A percentile compares a stretch with the other conserved stretches of the same genome.
phyloP scores from a whole-genome alignment of 225 moss, liverwort and hornwort species.

The Asterella californica region DNA sequence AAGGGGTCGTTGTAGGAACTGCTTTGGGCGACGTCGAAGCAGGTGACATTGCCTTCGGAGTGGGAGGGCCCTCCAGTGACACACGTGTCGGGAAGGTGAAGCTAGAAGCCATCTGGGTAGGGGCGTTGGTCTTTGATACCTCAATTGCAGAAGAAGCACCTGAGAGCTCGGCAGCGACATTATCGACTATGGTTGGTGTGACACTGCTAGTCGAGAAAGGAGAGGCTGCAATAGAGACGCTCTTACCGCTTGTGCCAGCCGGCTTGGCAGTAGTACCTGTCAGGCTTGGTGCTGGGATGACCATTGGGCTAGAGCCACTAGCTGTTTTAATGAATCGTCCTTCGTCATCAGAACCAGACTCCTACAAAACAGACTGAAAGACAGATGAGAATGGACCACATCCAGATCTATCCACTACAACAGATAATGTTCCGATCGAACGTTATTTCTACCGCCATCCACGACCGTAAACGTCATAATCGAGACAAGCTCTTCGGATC shows the following conservation, averaged over 20 bases:
- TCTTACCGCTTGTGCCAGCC: slow-evolving; percentile 33
- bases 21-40: slow-evolving; percentile 46
- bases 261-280: slow-evolving; percentile 33
- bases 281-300: slow-evolving; percentile 25
- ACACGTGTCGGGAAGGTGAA: slow-evolving; percentile 59
- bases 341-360: slow-evolving; percentile 73
- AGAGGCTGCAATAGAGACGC: slow-evolving; percentile 34
- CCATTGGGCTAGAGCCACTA: slow-evolving; percentile 1
- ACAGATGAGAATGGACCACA: neutral
- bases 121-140: slow-evolving; percentile 34
- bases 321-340: slow-evolving; percentile 34
- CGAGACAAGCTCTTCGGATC: neutral
- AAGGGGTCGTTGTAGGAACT: slow-evolving; percentile 41
- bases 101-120: slow-evolving; percentile 27
- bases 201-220: slow-evolving; percentile 36
- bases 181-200: slow-evolving; percentile 29
- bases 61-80: slow-evolving; percentile 75
- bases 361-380: slow-evolving; percentile 20
- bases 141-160: slow-evolving; percentile 32
- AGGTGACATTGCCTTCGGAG: slow-evolving; percentile 87
- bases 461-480: neutral
- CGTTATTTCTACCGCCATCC: neutral
- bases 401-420: neutral
- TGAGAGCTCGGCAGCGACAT: slow-evolving; percentile 12
- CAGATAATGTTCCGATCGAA: neutral